These are phyloP conservation scores for Daldinia vernicosa DNA, from an alignment of 495 filamentous ascomycete genomes.

Conservation along the genomic window DNA sequence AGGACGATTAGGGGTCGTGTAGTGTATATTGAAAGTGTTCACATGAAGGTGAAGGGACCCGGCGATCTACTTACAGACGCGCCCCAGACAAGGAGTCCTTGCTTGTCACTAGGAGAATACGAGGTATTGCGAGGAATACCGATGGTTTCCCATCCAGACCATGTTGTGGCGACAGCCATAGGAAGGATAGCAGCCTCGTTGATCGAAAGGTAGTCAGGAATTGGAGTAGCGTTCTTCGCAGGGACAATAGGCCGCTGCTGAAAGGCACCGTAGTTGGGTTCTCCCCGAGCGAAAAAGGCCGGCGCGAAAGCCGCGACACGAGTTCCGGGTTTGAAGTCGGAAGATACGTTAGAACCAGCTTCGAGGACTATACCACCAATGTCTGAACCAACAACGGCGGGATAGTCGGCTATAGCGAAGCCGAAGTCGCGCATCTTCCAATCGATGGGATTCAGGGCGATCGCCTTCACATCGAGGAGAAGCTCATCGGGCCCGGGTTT, in stretches of 20 bases:
- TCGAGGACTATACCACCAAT: slow-evolving; percentile 51
- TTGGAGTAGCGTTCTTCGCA: slow-evolving; percentile 39
- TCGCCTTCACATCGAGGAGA: slow-evolving; percentile 58
- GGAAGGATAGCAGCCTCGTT: slow-evolving; percentile 58
- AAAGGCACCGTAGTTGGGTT: slow-evolving; percentile 53
- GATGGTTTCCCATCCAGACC: slow-evolving; percentile 47
- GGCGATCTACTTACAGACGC: slow-evolving; percentile 41
- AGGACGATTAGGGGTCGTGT: too few relatives aligned
- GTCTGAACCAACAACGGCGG: slow-evolving; percentile 55
- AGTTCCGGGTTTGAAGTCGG: slow-evolving; percentile 47
- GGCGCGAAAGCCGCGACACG: slow-evolving; percentile 56
- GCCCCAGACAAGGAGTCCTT: slow-evolving; percentile 59
- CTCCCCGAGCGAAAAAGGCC: slow-evolving; percentile 41
- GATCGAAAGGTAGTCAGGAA: slow-evolving; percentile 54
- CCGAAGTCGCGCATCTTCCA: slow-evolving; percentile 49
- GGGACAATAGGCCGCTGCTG: slow-evolving; percentile 55
- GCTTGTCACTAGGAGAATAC: slow-evolving; percentile 46
- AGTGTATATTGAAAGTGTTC: too few relatives aligned
- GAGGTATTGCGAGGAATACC: slow-evolving; percentile 48
- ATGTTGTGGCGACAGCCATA: slow-evolving; percentile 47
- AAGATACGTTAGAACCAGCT: slow-evolving; percentile 50
- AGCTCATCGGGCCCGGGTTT: slow-evolving; percentile 59
- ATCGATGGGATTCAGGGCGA: slow-evolving; percentile 63
- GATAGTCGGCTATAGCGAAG: slow-evolving; percentile 52
- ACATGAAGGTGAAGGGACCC: neutral